A percentile compares a stretch with the other conserved stretches of the same genome.
Conservation (phyloP, 495 filamentous ascomycete genomes). For the Hypoxylon rickii region DNA sequence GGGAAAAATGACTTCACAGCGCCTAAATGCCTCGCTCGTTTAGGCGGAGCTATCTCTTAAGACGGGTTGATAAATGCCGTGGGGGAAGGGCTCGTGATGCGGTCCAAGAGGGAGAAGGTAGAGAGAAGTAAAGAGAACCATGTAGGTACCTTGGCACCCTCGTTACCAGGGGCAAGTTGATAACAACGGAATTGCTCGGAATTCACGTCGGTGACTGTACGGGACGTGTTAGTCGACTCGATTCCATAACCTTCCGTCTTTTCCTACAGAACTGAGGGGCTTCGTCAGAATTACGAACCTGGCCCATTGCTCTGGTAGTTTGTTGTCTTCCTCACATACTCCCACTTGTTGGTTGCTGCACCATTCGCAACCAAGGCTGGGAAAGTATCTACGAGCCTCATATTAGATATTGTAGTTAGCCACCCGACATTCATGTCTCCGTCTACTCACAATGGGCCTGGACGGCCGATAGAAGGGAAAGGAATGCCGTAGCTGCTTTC, state of each 20-base stretch:
- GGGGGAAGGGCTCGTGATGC: too few species aligned
- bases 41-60: too few species aligned
- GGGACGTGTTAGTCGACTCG: slow-evolving; percentile 1
- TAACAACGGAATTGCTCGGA: slow-evolving; percentile 53
- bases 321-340: slow-evolving; percentile 44
- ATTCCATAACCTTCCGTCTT: too few species aligned
- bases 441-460: slow-evolving; percentile 36
- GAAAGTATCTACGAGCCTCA: slow-evolving; percentile 35
- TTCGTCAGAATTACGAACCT: slow-evolving; percentile 17
- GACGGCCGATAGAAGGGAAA: slow-evolving; percentile 30
- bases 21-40: too few species aligned
- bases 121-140: too few species aligned
- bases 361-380: slow-evolving; percentile 34
- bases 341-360: slow-evolving; percentile 38
- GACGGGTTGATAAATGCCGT: too few species aligned
- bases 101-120: too few species aligned
- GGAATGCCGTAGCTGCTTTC: slow-evolving; percentile 30
- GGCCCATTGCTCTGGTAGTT: slow-evolving; percentile 48
- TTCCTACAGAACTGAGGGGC: neutral
- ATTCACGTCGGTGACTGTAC: slow-evolving; percentile 46
- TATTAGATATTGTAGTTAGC: slow-evolving; percentile 6
- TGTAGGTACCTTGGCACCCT: too few species aligned
- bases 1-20: too few species aligned
- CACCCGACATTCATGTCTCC: neutral
- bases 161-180: slow-evolving; percentile 41